These are phyloP conservation scores for Chamaecrista fasciculata DNA, from an alignment of 306 rosid genomes.

Conservation along the genomic window DNA sequence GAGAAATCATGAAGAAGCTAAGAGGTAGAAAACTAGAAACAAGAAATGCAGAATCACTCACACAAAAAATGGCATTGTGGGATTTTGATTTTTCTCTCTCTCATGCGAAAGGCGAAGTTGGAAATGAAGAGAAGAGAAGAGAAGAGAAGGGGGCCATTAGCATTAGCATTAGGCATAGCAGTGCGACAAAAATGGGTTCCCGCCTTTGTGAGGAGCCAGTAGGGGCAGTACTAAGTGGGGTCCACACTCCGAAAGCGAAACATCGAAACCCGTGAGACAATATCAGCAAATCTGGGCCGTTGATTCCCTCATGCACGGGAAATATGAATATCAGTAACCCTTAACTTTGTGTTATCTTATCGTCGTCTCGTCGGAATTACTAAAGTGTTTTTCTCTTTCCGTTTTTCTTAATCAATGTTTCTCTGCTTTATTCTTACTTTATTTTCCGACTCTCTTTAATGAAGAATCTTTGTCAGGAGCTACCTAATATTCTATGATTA, in stretches of 20 bases:
- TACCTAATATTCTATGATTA: neutral
- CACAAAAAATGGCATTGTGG: too few species aligned
- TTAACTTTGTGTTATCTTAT: slow-evolving; percentile 5
- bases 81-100: too few species aligned
- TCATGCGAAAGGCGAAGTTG: neutral
- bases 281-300: slow-evolving; percentile 28
- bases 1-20: neutral
- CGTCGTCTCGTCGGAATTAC: neutral
- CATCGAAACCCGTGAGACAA: slow-evolving; percentile 66
- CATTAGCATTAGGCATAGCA: too few species aligned
- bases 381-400: slow-evolving; percentile 16
- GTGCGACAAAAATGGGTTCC: slow-evolving; percentile 76
- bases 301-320: slow-evolving; percentile 29
- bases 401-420: neutral
- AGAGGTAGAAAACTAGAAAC: too few species aligned
- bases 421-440: neutral
- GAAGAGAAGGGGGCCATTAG: too few species aligned
- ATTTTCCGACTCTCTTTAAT: neutral
- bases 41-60: neutral
- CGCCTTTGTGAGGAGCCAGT: slow-evolving; percentile 62
- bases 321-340: slow-evolving; percentile 44
- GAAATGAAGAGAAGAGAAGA: neutral
- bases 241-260: slow-evolving; percentile 61
- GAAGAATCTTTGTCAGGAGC: neutral
- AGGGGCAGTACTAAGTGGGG: slow-evolving; percentile 50